Percentiles rank a stretch among this genome's conserved stretches.
These are phyloP conservation scores for Lachnellula willkommii DNA, from an alignment of 2,329 filamentous ascomycete species.

Conservation along the genomic window DNA sequence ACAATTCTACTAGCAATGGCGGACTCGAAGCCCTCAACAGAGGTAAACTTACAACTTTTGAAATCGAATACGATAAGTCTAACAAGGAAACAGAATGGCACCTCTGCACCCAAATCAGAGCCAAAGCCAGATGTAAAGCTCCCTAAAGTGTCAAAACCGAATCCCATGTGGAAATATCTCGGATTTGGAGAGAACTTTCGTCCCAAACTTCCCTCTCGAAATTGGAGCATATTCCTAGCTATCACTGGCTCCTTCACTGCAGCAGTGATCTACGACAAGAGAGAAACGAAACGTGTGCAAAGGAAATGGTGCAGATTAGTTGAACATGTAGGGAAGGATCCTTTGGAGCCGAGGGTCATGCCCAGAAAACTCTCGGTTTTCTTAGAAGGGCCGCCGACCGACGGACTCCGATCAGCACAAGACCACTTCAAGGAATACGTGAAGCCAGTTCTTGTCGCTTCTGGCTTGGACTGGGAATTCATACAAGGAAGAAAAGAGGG, in stretches of 20 bases:
- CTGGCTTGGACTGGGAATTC: conserved; percentile 92
- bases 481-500: conserved; percentile 87
- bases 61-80: background rate
- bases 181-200: conserved; percentile 75
- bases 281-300: conserved; percentile 79
- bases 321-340: conserved; percentile 74
- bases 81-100: conserved; percentile 22
- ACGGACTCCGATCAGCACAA: conserved; percentile 76
- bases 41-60: conserved; percentile 13
- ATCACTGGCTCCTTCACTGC: conserved; percentile 71
- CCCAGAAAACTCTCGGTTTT: conserved; percentile 83
- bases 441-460: conserved; percentile 85
- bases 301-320: conserved; percentile 83
- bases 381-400: conserved; percentile 78
- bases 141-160: conserved; percentile 47
- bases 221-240: conserved; percentile 94
- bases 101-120: conserved; percentile 33
- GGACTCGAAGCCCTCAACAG: conserved; percentile 22
- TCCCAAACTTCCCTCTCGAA: conserved; percentile 82
- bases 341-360: conserved; percentile 64
- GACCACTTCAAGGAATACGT: conserved; percentile 96
- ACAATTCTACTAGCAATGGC: conserved; percentile 15
- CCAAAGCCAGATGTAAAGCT: conserved; percentile 31
- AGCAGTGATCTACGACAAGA: conserved; percentile 85
- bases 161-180: conserved; percentile 72